Base-by-base conservation (phyloP, 164 flowering plant genomes). In the Berberis vulgaris region DNA sequence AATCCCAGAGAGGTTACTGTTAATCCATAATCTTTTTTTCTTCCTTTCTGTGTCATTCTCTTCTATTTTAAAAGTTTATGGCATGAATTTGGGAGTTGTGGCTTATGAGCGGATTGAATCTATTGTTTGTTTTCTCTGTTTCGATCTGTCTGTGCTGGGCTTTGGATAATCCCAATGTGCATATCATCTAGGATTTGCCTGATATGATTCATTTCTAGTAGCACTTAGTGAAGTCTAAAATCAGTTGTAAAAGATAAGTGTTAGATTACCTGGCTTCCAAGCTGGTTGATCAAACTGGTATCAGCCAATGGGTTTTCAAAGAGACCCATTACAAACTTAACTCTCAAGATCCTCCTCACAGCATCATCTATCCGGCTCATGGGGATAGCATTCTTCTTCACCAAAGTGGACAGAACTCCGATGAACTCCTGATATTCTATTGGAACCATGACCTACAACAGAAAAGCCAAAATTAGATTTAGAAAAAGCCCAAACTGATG, bases 291-390 rank as follows among this genome's bases (percentile, higher is more conserved):
- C 4, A 76, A 63, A 69, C 74, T 74, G 39, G 13, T 59, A 70
- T 76, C 80, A 12, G 74, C 78, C 9, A 69, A 38, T 10, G 82
- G 80, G 38, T 76, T 67, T 65, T 79, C 80, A 59, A 79, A 79
- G 39, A 79, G 78, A 43, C 82, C 82, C 76, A 74, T 74, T 5
- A 62, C 52, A 57, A 79, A 79, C 69, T 79, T 79, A 63, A 79
- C 82, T 44, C 77, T 53, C 76, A 79, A 70, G n/a, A 79, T 79
- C 68, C 82, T 71, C 57, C 49, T 66, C 47, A 79, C 82, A 45
- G 82, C 82, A 72, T 79, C 80, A 49, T 80, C 76, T 9, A 80
- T 80, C 41, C 83, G 73, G 67, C 68, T 76, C 70, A 71, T 73
- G 12, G 74, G 81, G 67, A 80, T 76, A 41, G 53, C 41, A 38